Evolutionary conservation across 371 early-diverging fungal species (phyloP).

Genomic region (Mortierella polycephala): DNA sequence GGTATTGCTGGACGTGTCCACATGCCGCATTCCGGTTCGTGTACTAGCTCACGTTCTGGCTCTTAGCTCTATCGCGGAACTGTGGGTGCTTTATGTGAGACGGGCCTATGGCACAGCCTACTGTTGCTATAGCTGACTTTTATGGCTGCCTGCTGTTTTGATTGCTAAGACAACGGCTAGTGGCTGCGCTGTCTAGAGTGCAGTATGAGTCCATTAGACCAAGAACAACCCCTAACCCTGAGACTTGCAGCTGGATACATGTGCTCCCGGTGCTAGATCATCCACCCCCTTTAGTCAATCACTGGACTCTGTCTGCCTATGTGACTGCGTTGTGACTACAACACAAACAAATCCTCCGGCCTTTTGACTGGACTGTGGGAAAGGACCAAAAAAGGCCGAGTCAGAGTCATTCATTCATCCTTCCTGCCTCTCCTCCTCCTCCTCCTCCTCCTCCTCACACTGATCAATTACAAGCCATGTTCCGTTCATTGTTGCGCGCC

Average conservation of each 20-base stretch:
- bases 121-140: no score
- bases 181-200: not conserved
- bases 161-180: not conserved
- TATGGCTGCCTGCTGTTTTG: slow-evolving; percentile 1
- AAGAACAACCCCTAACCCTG: slow-evolving; percentile 1
- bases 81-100: slow-evolving; percentile 4
- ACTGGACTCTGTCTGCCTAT: no score
- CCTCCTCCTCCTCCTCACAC: not conserved
- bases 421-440: not conserved
- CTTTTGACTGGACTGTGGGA: no score
- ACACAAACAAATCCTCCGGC: no score
- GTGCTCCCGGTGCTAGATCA: no score
- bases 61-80: no score
- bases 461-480: slow-evolving; percentile 14
- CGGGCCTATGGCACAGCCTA: no score
- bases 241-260: no score
- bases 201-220: slow-evolving; percentile 1
- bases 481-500: slow-evolving; percentile 34
- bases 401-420: not conserved
- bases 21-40: not conserved
- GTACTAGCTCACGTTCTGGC: not conserved
- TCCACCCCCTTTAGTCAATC: no score
- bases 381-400: not conserved
- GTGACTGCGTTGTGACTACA: no score
- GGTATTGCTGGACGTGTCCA: slow-evolving; percentile 9